Conservation (phyloP, 345 rosid species). For the Gossypium bickii region DNA sequence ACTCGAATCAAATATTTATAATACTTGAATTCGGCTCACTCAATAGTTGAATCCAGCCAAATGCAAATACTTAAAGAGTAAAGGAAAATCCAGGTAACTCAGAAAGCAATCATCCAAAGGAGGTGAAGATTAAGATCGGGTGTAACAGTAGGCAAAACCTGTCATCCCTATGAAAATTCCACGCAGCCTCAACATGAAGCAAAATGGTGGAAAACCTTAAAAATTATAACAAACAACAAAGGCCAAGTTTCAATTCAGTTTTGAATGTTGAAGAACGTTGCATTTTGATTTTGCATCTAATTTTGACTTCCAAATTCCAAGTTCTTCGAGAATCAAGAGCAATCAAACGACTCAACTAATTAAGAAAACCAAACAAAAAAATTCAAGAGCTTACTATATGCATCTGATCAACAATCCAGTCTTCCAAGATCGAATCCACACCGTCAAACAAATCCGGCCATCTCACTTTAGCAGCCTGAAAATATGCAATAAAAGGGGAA, state of each 20-base stretch:
- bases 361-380: too few relatives aligned
- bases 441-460: slow-evolving; percentile 69
- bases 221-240: background rate
- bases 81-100: background rate
- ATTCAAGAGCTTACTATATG: slow-evolving; percentile 40
- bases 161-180: background rate
- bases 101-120: background rate
- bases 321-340: background rate
- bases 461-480: slow-evolving; percentile 76
- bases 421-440: slow-evolving; percentile 59
- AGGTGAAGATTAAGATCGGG: background rate
- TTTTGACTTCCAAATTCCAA: background rate
- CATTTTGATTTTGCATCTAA: background rate
- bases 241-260: background rate
- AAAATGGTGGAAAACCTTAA: background rate
- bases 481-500: background rate
- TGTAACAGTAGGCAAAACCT: background rate
- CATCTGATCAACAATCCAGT: slow-evolving; percentile 91
- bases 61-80: background rate
- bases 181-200: background rate
- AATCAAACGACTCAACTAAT: background rate
- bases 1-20: too few relatives aligned
- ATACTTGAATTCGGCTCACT: too few relatives aligned
- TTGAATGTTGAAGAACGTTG: background rate
- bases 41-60: too few relatives aligned